Percentiles rank a stretch among this genome's conserved stretches.
These are phyloP conservation scores for Malania oleifera DNA, from an alignment of 164 flowering plant species.

Conservation along the genomic window DNA sequence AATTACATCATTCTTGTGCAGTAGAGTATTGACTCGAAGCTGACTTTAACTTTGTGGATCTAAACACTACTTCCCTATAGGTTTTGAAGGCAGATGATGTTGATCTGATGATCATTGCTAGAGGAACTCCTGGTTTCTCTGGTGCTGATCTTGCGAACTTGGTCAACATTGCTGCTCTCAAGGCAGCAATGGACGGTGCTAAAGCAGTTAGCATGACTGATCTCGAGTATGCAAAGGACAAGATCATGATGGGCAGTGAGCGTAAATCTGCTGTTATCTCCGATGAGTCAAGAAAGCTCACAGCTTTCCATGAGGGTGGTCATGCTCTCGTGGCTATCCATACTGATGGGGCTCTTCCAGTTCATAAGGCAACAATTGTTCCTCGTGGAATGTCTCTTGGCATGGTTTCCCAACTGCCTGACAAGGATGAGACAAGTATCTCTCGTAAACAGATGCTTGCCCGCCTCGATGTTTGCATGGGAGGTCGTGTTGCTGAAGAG, in stretches of 20 bases:
- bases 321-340: conserved; percentile 92
- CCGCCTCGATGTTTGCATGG: conserved; percentile 93
- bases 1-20: too few species aligned
- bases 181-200: conserved; percentile 94
- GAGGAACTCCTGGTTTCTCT: conserved; percentile 91
- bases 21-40: too few species aligned
- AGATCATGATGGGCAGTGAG: conserved; percentile 89
- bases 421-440: conserved; percentile 71
- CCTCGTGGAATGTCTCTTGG: conserved; percentile 91
- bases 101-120: conserved; percentile 88
- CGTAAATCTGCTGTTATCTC: conserved; percentile 96
- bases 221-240: conserved; percentile 83
- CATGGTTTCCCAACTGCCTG: conserved; percentile 87
- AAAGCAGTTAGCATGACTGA: conserved; percentile 80
- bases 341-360: conserved; percentile 94
- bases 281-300: conserved; percentile 69
- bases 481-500: conserved; percentile 93
- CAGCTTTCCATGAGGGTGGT: conserved; percentile 97
- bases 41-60: too few species aligned
- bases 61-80: conserved; percentile 28
- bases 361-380: conserved; percentile 93
- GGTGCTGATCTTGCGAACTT: conserved; percentile 95
- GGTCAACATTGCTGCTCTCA: conserved; percentile 85
- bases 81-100: conserved; percentile 91
- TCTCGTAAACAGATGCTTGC: conserved; percentile 95